Evolutionary conservation across 257 asterid species (phyloP).

Genomic region (Penstemon newberryi): DNA sequence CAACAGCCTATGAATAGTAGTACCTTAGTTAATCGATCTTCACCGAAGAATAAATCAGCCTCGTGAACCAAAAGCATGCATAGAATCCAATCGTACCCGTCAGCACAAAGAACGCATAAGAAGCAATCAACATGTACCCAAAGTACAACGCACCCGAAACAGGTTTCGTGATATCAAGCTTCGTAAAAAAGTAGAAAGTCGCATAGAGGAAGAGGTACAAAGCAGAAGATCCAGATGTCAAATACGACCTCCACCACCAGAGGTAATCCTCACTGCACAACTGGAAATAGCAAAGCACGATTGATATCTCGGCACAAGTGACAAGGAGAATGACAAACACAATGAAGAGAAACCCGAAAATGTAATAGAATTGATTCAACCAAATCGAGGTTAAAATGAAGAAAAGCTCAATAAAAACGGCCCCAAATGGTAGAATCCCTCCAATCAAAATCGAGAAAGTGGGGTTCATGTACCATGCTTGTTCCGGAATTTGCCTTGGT

Average conservation of each 20-base stretch:
- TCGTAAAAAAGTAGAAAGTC: constrained; percentile 75
- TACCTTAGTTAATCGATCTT: constrained; percentile 58
- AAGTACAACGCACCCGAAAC: constrained; percentile 69
- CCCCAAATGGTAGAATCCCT: constrained; percentile 76
- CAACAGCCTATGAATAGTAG: background rate
- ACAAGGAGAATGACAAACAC: constrained; percentile 68
- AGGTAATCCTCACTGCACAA: constrained; percentile 72
- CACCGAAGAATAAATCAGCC: constrained; percentile 81
- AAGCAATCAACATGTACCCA: constrained; percentile 78
- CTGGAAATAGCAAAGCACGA: constrained; percentile 85
- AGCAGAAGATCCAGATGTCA: constrained; percentile 77
- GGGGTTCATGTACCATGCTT: constrained; percentile 75
- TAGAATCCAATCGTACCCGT: constrained; percentile 79
- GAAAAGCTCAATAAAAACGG: constrained; percentile 78
- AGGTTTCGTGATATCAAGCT: constrained; percentile 73
- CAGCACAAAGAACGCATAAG: constrained; percentile 65
- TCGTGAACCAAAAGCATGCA: constrained; percentile 76
- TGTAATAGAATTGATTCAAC: constrained; percentile 86
- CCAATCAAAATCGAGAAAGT: constrained; percentile 62
- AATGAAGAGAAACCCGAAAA: constrained; percentile 76
- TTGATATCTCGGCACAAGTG: constrained; percentile 75
- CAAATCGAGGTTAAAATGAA: constrained; percentile 81
- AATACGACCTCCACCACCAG: constrained; percentile 88
- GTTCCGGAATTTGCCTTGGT: constrained; percentile 78
- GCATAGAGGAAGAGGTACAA: constrained; percentile 78